Conservation (phyloP, 78 protist genomes). For the Dictyostelium discoideum region DNA sequence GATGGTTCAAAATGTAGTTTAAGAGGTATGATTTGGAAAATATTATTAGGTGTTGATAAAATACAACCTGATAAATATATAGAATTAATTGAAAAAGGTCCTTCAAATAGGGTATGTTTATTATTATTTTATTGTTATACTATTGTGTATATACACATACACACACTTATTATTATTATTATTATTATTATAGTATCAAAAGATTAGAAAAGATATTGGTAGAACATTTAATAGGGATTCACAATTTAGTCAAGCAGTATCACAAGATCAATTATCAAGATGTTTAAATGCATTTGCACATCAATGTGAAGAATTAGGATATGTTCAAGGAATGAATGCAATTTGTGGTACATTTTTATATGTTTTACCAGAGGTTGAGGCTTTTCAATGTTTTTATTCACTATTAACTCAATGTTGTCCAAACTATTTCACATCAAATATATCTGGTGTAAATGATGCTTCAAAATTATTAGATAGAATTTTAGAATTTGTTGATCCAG, state of each 20-base stretch:
- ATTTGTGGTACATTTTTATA: constrained; percentile 89
- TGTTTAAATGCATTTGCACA: constrained; percentile 71
- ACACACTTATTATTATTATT: not conserved
- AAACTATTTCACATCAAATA: constrained; percentile 60
- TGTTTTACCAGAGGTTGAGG: constrained; percentile 91
- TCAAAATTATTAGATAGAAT: constrained; percentile 54
- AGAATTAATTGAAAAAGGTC: constrained; percentile 41
- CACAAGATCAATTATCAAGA: constrained; percentile 56
- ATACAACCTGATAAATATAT: constrained; percentile 32
- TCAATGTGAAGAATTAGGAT: constrained; percentile 15
- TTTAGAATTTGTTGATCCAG: constrained; percentile 73
- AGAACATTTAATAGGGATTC: constrained; percentile 64
- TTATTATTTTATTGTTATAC: not conserved
- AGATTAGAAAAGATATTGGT: constrained; percentile 63
- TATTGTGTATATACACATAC: no score
- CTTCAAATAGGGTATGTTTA: constrained; percentile 15
- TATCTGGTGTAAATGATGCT: constrained; percentile 85
- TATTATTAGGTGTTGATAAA: constrained; percentile 44
- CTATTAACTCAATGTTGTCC: constrained; percentile 52
- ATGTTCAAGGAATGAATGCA: constrained; percentile 93
- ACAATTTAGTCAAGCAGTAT: constrained; percentile 50
- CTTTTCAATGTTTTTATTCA: constrained; percentile 72
- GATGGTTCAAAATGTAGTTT: constrained; percentile 31
- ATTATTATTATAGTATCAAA: constrained; percentile 27
- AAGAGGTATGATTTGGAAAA: constrained; percentile 72